Evolutionary conservation across 2,329 filamentous ascomycete species (phyloP).

Genomic region (Claviceps sp.): DNA sequence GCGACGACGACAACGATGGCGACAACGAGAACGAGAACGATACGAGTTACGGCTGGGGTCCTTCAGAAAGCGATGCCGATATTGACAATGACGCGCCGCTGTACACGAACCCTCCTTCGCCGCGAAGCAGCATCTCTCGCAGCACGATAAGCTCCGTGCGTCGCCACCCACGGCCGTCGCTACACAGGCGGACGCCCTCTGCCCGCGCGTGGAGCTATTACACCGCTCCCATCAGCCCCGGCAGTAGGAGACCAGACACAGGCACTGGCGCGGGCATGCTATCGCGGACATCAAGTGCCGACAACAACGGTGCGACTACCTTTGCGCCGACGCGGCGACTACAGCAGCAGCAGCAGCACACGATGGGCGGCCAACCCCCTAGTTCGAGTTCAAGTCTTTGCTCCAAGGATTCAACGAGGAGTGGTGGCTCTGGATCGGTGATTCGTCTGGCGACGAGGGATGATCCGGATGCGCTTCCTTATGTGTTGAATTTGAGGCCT

Average conservation of each 20-base stretch:
- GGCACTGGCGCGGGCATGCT: conserved; percentile 11
- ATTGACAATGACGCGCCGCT: conserved; percentile 33
- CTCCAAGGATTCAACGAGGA: conserved; percentile 20
- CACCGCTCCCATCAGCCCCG: conserved; percentile 41
- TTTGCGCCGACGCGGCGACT: conserved; percentile 27
- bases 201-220: conserved; percentile 32
- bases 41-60: conserved; percentile 10
- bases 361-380: conserved; percentile 23
- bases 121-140: conserved; percentile 17
- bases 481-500: conserved; percentile 22
- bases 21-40: not conserved
- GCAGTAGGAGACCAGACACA: conserved; percentile 23
- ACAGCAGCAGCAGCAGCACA: conserved; percentile 19
- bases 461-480: conserved; percentile 20
- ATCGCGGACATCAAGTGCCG: conserved; percentile 22
- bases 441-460: conserved; percentile 32
- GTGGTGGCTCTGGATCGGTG: conserved; percentile 27
- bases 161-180: conserved; percentile 5
- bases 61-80: conserved; percentile 23
- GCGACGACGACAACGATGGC: not conserved
- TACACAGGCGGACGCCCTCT: conserved; percentile 25
- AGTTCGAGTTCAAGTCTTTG: conserved; percentile 25
- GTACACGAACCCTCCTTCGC: conserved; percentile 28
- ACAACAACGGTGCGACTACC: conserved; percentile 28
- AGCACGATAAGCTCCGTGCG: conserved; percentile 21